These are phyloP conservation scores for Podila verticillata DNA, from an alignment of 192 early-diverging fungal genomes.

Conservation along the genomic window DNA sequence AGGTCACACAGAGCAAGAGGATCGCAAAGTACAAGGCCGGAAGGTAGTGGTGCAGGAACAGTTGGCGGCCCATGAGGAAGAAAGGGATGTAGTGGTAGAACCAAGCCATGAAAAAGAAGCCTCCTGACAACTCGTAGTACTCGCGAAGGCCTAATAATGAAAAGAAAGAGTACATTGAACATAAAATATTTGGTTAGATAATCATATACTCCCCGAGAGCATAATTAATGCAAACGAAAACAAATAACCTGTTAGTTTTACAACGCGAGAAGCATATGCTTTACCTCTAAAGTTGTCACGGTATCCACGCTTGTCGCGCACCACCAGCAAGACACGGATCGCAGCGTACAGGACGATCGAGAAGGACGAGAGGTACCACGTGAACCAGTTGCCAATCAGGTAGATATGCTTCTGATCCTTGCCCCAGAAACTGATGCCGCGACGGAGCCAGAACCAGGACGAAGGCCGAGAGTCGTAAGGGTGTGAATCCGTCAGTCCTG, in stretches of 20 bases:
- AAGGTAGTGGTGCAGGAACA: constrained; percentile 94
- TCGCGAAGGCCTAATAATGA: constrained; percentile 49
- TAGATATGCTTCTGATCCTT: constrained; percentile 81
- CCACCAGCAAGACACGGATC: constrained; percentile 60
- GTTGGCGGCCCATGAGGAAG: constrained; percentile 89
- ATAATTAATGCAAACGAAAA: too few relatives aligned
- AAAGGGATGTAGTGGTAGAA: constrained; percentile 88
- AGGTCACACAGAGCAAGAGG: constrained; percentile 72
- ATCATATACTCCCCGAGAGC: too few relatives aligned
- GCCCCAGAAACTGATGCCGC: constrained; percentile 92
- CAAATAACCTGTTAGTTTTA: too few relatives aligned
- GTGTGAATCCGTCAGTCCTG: constrained; percentile 87
- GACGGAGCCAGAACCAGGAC: constrained; percentile 86
- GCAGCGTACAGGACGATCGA: constrained; percentile 70
- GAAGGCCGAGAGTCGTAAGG: constrained; percentile 94
- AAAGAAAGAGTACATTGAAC: constrained; percentile 27
- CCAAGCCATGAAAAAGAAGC: constrained; percentile 85
- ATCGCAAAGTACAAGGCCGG: constrained; percentile 91
- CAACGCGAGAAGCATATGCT: too few relatives aligned
- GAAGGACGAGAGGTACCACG: constrained; percentile 81
- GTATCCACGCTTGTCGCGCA: constrained; percentile 69
- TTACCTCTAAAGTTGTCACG: constrained; percentile 54
- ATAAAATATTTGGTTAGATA: not conserved
- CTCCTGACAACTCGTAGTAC: constrained; percentile 66
- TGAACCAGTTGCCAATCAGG: constrained; percentile 90